Evolutionary conservation across 108 stramenopile genomes (phyloP), one percentile per base, ranked within the genome.

Genomic region (Parmales sp.): DNA sequence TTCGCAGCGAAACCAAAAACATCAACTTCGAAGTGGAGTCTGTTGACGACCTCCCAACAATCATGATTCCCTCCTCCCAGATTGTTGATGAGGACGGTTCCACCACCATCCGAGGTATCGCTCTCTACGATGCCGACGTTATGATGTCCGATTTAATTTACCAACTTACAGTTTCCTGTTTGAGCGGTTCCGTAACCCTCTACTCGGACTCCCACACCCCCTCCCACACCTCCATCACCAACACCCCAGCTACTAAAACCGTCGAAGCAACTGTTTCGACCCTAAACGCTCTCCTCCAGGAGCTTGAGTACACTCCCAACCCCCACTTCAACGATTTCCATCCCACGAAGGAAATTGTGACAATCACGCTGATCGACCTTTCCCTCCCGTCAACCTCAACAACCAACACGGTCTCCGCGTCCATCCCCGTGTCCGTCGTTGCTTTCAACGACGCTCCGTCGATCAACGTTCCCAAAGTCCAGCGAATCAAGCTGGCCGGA

Each of bases 61-160:
- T 70, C 37, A 16, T 38, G 20, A 63, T 60, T 4, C 63, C 69
- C 2, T 31, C 25, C 41, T 8, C 19, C 39, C 69, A 64, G 34
- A 16, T 38, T 28, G 46, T 48, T 11, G 51, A 63, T 22, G 63
- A 64, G 31, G 69, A 64, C 63, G 69, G 41, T 2, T 28, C 51
- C 39, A 25, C 51, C 1, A 39, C 36, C 34, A 69, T 69, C 1
- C 51, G 51, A 20, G 69, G 69, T 16, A 28, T 69, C 39, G 37
- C 69, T 2, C 26, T 69, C 6, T 51, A 69, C 38, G 69, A 70
- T 31, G 36, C 38, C 1, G 63, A 70, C 38, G 46, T 64, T 9
- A 48, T 34, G 20, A 7, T 25, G 16, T 28, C 25, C 46, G 1
- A 9, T n/a, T 16, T 36, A 34, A 8, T 49, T 48, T 16, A 64